Evolutionary conservation across 1,139 yeast species (phyloP).

Genomic region (Protomyces macrosporus): DNA sequence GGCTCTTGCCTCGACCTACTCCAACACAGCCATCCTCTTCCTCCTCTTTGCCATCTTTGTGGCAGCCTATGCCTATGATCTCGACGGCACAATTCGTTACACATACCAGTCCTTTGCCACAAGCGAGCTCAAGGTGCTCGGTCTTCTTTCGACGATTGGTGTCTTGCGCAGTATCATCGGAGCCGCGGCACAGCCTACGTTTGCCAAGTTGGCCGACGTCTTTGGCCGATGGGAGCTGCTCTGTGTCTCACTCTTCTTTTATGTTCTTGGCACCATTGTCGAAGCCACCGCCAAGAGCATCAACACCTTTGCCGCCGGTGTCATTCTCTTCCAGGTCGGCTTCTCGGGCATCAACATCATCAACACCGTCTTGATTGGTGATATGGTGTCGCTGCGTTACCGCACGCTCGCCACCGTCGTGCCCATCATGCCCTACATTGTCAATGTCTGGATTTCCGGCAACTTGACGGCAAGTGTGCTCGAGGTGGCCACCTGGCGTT

Average conservation of each 20-base stretch:
- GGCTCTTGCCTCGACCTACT: slow-evolving; percentile 15
- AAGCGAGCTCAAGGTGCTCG: slow-evolving; percentile 41
- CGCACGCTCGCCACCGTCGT: slow-evolving; percentile 41
- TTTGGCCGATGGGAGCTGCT: slow-evolving; percentile 46
- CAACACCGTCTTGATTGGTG: slow-evolving; percentile 43
- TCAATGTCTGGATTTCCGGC: slow-evolving; percentile 35
- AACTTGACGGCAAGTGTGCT: slow-evolving; percentile 31
- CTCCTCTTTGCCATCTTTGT: slow-evolving; percentile 35
- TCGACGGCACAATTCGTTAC: slow-evolving; percentile 43
- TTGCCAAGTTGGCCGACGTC: slow-evolving; percentile 43
- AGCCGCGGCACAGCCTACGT: slow-evolving; percentile 43
- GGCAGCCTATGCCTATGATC: slow-evolving; percentile 42
- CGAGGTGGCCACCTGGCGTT: slow-evolving; percentile 36
- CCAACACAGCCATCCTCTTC: slow-evolving; percentile 8
- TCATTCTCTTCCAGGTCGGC: slow-evolving; percentile 65
- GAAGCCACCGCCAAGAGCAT: slow-evolving; percentile 64
- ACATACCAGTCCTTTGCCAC: slow-evolving; percentile 44
- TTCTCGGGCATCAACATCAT: slow-evolving; percentile 47
- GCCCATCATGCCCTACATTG: slow-evolving; percentile 36
- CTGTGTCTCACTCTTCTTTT: slow-evolving; percentile 52
- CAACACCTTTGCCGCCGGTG: slow-evolving; percentile 65
- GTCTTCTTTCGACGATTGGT: slow-evolving; percentile 43
- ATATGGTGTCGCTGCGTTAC: slow-evolving; percentile 41
- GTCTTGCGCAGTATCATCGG: slow-evolving; percentile 43
- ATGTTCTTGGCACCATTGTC: slow-evolving; percentile 64